Evolutionary conservation across 352 stramenopile genomes (phyloP).

Genomic region (Phytophthora quininea): DNA sequence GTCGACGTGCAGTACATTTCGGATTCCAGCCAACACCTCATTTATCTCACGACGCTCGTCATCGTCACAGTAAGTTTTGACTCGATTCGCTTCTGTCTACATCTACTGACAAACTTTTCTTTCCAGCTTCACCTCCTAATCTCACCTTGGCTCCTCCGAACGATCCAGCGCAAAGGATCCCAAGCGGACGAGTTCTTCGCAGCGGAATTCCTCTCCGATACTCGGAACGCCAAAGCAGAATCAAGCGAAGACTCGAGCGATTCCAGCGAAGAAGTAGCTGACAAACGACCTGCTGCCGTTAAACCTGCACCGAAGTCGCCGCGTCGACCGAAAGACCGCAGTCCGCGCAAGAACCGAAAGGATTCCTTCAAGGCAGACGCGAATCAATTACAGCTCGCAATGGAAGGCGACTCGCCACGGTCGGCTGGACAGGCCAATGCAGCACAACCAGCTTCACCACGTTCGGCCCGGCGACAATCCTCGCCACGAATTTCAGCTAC

Average conservation of each 20-base stretch:
- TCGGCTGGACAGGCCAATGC: conserved; percentile 16
- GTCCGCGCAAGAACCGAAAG: conserved; percentile 29
- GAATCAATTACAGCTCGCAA: conserved; percentile 25
- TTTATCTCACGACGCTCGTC: conserved; percentile 70
- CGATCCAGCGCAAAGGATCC: conserved; percentile 68
- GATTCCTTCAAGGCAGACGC: conserved; percentile 35
- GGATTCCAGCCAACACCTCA: conserved; percentile 57
- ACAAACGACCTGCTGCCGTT: conserved; percentile 12
- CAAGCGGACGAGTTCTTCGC: conserved; percentile 75
- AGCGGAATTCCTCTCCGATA: conserved; percentile 66
- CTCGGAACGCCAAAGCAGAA: conserved; percentile 23
- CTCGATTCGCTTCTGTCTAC: not conserved
- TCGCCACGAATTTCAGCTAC: conserved; percentile 5
- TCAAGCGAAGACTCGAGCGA: conserved; percentile 24
- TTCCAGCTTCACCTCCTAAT: conserved; percentile 63
- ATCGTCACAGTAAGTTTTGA: conserved; percentile 50
- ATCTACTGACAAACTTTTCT: not conserved
- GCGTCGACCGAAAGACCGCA: conserved; percentile 10
- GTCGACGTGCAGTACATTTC: conserved; percentile 63
- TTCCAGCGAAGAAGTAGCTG: conserved; percentile 7
- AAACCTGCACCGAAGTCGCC: conserved; percentile 16
- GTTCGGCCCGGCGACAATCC: no score
- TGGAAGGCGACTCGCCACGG: conserved; percentile 26
- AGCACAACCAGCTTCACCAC: conserved; percentile 12
- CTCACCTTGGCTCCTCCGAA: conserved; percentile 65